Percentiles rank a stretch among this genome's conserved stretches.
These are phyloP conservation scores for Fusarium compactum DNA, from an alignment of 2,329 filamentous ascomycete genomes.

Conservation along the genomic window DNA sequence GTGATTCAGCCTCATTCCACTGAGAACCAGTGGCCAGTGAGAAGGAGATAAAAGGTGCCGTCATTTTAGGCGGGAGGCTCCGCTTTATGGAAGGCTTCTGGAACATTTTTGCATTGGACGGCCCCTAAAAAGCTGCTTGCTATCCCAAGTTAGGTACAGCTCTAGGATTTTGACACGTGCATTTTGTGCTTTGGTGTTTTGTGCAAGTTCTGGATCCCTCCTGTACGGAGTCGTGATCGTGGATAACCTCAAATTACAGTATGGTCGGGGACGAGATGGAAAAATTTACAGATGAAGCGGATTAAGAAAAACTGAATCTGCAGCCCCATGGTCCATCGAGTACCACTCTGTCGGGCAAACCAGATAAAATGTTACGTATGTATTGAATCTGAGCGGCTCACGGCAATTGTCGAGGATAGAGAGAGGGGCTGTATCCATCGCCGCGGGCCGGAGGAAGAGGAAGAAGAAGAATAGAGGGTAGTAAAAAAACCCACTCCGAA, in stretches of 20 bases:
- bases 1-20: conserved; percentile 45
- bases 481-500: conserved; percentile 35
- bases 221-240: background rate
- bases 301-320: background rate
- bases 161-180: conserved; percentile 39
- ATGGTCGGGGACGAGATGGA: conserved; percentile 44
- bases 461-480: conserved; percentile 25
- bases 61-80: conserved; percentile 31
- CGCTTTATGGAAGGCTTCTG: conserved; percentile 45
- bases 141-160: background rate
- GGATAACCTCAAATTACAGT: conserved; percentile 41
- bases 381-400: conserved; percentile 8
- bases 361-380: conserved; percentile 24
- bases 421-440: conserved; percentile 41
- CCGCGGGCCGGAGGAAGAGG: conserved; percentile 38
- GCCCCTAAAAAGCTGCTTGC: background rate
- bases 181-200: conserved; percentile 42
- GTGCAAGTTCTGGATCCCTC: conserved; percentile 34
- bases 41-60: conserved; percentile 28
- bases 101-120: conserved; percentile 42
- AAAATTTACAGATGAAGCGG: background rate
- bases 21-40: background rate
- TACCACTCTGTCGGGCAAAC: conserved; percentile 30
- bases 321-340: conserved; percentile 20
- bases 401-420: conserved; percentile 24